Conservation (phyloP, 2,329 filamentous ascomycete genomes). For the Xylariaceae sp. region DNA sequence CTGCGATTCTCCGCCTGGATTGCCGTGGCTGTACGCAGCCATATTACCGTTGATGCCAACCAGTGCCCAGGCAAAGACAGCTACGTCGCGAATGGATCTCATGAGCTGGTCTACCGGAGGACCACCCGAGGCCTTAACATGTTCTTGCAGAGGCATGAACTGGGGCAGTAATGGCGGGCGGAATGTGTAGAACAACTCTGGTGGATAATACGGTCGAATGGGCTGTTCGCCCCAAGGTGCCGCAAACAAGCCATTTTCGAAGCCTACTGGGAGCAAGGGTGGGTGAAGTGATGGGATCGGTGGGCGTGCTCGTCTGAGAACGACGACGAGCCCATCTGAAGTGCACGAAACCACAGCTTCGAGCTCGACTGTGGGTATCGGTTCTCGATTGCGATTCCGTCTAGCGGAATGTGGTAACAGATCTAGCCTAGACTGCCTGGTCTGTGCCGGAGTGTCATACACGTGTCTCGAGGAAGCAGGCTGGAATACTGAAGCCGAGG, state of each 20-base stretch:
- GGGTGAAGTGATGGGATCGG: slow-evolving; percentile 58
- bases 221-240: slow-evolving; percentile 74
- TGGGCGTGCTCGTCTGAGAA: slow-evolving; percentile 69
- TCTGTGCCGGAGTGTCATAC: neutral
- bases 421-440: slow-evolving; percentile 5
- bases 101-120: slow-evolving; percentile 63
- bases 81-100: slow-evolving; percentile 76
- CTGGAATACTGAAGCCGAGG: slow-evolving; percentile 22
- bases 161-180: slow-evolving; percentile 38
- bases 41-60: slow-evolving; percentile 76
- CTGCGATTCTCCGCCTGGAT: slow-evolving; percentile 58
- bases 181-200: slow-evolving; percentile 40
- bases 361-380: slow-evolving; percentile 57
- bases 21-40: slow-evolving; percentile 58
- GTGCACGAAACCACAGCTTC: slow-evolving; percentile 91
- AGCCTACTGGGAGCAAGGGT: slow-evolving; percentile 41
- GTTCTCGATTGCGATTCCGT: slow-evolving; percentile 21
- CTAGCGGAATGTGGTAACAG: slow-evolving; percentile 1
- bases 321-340: slow-evolving; percentile 80
- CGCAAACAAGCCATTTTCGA: slow-evolving; percentile 65
- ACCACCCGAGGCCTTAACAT: slow-evolving; percentile 43
- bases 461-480: slow-evolving; percentile 4
- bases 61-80: slow-evolving; percentile 82
- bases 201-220: slow-evolving; percentile 44
- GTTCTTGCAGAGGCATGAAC: slow-evolving; percentile 40